Conservation (phyloP, 768 basidiomycete genomes). For the Strobilomyces confusus region DNA sequence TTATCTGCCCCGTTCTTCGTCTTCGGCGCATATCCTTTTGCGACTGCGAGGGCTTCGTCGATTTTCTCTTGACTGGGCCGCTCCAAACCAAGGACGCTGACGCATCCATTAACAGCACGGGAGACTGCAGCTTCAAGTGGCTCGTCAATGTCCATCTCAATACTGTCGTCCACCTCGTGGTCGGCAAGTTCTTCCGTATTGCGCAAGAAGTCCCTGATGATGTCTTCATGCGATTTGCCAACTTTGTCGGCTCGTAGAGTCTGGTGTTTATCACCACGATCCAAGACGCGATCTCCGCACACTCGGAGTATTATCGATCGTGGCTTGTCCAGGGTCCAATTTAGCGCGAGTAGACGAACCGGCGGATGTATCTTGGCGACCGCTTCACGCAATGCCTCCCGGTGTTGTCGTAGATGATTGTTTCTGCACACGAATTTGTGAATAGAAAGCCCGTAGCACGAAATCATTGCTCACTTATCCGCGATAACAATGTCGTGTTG, state of each 20-base stretch:
- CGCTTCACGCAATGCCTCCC: constrained; percentile 61
- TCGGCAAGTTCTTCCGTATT: constrained; percentile 56
- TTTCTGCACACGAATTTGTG: constrained; percentile 50
- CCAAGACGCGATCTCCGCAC: constrained; percentile 68
- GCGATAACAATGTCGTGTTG: constrained; percentile 80
- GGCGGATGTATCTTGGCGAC: constrained; percentile 42
- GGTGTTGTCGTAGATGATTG: constrained; percentile 83
- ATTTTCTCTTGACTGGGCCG: constrained; percentile 55
- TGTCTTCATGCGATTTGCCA: constrained; percentile 62
- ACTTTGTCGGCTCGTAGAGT: constrained; percentile 58
- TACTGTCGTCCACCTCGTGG: constrained; percentile 58
- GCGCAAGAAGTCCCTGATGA: constrained; percentile 79
- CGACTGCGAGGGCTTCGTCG: constrained; percentile 38
- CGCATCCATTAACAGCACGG: constrained; percentile 57
- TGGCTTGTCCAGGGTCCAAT: constrained; percentile 65
- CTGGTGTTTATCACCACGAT: constrained; percentile 84
- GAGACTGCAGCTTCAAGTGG: constrained; percentile 50
- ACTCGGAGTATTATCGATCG: constrained; percentile 65
- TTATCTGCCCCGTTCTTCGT: constrained; percentile 3
- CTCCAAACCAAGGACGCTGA: constrained; percentile 49
- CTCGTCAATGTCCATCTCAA: constrained; percentile 65
- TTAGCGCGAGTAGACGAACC: constrained; percentile 74
- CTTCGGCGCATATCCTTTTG: constrained; percentile 39
- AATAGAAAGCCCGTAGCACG: background rate
- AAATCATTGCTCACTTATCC: constrained; percentile 62